A percentile compares a stretch with the other conserved stretches of the same genome.
Conservation (phyloP, 768 basidiomycete genomes). For the Calocybe indica region DNA sequence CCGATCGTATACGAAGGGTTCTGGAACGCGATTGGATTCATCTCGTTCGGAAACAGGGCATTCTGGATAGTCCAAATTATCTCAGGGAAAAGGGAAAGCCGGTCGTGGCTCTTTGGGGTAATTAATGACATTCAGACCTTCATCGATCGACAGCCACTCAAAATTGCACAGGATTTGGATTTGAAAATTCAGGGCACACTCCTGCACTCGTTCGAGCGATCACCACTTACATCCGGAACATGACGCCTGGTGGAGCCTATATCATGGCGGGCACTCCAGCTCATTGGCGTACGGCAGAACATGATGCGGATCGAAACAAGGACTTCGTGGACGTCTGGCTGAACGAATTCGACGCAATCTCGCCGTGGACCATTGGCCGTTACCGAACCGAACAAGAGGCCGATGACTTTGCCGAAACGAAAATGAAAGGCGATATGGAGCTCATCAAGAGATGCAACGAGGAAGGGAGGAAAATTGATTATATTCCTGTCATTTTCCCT, state of each 20-base stretch:
- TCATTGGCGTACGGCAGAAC: slow-evolving; percentile 67
- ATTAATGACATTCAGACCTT: not conserved
- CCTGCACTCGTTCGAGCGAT: slow-evolving; percentile 54
- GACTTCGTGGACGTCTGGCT: slow-evolving; percentile 67
- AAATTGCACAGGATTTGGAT: slow-evolving; percentile 52
- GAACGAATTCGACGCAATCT: slow-evolving; percentile 73
- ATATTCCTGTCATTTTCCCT: slow-evolving; percentile 79
- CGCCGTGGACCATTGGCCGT: slow-evolving; percentile 79
- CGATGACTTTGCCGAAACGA: slow-evolving; percentile 55
- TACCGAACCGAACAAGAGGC: slow-evolving; percentile 56
- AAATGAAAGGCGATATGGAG: slow-evolving; percentile 60
- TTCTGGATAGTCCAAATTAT: slow-evolving; percentile 71
- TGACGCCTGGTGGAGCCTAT: slow-evolving; percentile 69
- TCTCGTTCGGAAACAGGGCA: slow-evolving; percentile 51
- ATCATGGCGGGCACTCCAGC: slow-evolving; percentile 67
- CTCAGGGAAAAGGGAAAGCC: slow-evolving; percentile 63
- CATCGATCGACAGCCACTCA: not conserved
- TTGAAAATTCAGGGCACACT: slow-evolving; percentile 54
- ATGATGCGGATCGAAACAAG: slow-evolving; percentile 66
- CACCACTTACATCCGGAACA: slow-evolving; percentile 48
- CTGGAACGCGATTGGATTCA: slow-evolving; percentile 73
- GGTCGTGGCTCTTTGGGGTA: slow-evolving; percentile 74
- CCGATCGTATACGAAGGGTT: slow-evolving; percentile 60
- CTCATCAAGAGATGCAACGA: slow-evolving; percentile 46
- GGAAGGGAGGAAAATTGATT: slow-evolving; percentile 56